phyloP scores from a whole-genome alignment of 2,329 filamentous ascomycete species.

The Pseudogymnoascus sp. region DNA sequence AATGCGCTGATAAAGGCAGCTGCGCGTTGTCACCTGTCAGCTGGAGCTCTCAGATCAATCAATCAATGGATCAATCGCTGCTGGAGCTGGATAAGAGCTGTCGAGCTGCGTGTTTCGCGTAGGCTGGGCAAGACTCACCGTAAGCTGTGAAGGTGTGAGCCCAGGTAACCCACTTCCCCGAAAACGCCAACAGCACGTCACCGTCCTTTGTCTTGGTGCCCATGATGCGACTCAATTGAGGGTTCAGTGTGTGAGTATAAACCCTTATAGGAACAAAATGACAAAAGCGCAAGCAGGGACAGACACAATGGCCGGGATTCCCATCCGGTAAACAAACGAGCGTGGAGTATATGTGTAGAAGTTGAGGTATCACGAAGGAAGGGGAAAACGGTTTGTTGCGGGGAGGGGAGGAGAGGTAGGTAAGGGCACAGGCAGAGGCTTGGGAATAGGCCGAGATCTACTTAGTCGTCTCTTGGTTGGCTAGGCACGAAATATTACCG shows the following conservation, averaged over 20 bases:
- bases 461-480: background rate
- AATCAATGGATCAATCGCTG: background rate
- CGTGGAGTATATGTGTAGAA: background rate
- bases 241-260: background rate
- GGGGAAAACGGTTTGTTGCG: background rate
- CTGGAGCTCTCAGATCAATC: background rate
- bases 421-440: background rate
- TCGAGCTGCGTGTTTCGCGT: background rate
- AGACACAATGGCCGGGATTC: background rate
- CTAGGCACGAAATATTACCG: background rate
- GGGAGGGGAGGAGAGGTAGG: background rate
- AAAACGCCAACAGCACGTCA: conserved; percentile 56
- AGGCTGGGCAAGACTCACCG: conserved; percentile 39
- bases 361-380: background rate
- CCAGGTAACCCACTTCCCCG: conserved; percentile 86
- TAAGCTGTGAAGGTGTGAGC: conserved; percentile 79
- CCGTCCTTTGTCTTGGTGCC: conserved; percentile 52
- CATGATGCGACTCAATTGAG: conserved; percentile 26
- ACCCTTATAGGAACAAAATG: background rate
- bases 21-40: conserved; percentile 26
- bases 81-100: background rate
- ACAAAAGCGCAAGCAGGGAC: background rate
- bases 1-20: conserved; percentile 82
- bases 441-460: background rate
- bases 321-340: background rate